Percentiles rank a stretch among this genome's conserved stretches.
Conservation (phyloP, 2,329 filamentous ascomycete genomes). For the Huntiella moniliformis region DNA sequence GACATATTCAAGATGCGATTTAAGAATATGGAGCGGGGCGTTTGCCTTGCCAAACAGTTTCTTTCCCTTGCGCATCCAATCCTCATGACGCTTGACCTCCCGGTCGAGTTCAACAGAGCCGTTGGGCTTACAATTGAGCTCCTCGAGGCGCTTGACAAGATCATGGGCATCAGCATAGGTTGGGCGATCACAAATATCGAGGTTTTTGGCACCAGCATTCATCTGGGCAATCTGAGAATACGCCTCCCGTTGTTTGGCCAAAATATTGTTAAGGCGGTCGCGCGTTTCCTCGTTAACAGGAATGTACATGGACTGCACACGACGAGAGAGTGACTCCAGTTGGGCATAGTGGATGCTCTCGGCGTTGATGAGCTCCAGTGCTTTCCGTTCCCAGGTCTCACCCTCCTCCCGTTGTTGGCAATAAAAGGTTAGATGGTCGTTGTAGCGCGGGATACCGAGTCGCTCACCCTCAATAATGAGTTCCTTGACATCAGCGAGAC, state of each 20-base stretch:
- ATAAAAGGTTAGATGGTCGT: constrained; percentile 61
- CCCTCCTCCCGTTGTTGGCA: constrained; percentile 60
- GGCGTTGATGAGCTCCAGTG: constrained; percentile 77
- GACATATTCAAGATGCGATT: constrained; percentile 85
- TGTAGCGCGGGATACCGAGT: constrained; percentile 59
- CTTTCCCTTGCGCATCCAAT: constrained; percentile 98
- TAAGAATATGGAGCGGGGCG: constrained; percentile 85
- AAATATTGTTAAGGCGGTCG: constrained; percentile 67
- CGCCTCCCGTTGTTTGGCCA: constrained; percentile 89
- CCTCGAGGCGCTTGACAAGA: constrained; percentile 69
- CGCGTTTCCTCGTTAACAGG: constrained; percentile 72
- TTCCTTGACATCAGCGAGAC: constrained; percentile 58
- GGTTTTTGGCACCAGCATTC: constrained; percentile 56
- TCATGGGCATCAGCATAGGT: constrained; percentile 81
- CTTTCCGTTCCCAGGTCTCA: constrained; percentile 80
- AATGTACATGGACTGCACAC: constrained; percentile 49
- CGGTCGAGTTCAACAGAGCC: constrained; percentile 87
- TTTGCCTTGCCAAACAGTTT: constrained; percentile 97
- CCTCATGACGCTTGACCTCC: constrained; percentile 85
- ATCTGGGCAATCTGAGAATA: constrained; percentile 74
- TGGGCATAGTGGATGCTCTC: constrained; percentile 88
- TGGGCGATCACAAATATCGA: constrained; percentile 61
- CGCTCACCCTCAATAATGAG: constrained; percentile 62
- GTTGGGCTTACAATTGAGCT: constrained; percentile 78
- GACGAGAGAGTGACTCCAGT: constrained; percentile 72